phyloP scores from a whole-genome alignment of 148 eudicot genomes.

The Vaccinium corymbosum region DNA sequence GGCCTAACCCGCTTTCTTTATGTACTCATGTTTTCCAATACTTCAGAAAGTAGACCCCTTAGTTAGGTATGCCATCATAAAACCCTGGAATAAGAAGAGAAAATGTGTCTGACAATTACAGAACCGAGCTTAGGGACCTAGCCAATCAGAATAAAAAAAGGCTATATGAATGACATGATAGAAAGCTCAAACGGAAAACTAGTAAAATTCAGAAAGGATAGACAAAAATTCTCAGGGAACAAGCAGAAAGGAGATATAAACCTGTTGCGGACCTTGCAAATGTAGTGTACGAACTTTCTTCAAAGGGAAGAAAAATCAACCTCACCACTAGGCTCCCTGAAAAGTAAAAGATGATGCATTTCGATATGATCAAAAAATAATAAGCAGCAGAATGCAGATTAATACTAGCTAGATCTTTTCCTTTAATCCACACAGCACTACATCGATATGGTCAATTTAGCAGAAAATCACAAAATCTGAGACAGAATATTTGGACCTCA shows the following conservation, averaged over 20 bases:
- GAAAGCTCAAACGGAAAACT: background rate
- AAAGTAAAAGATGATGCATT: conserved; percentile 17
- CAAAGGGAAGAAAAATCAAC: conserved; percentile 92
- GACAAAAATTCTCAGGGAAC: background rate
- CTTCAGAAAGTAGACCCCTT: background rate
- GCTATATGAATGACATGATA: background rate
- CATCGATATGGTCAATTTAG: conserved; percentile 1
- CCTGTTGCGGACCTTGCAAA: conserved; percentile 99
- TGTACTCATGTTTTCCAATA: conserved; percentile 3
- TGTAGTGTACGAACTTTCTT: conserved; percentile 89
- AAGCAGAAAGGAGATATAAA: conserved; percentile 32
- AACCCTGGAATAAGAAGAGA: background rate
- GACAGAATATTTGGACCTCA: conserved; percentile 7
- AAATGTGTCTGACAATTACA: background rate
- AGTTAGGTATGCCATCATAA: conserved; percentile 1
- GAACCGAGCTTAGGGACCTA: background rate
- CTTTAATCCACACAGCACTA: background rate
- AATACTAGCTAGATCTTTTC: background rate
- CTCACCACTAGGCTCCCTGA: conserved; percentile 99
- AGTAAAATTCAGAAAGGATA: background rate
- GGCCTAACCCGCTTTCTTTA: background rate
- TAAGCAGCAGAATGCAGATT: background rate
- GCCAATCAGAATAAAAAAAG: background rate
- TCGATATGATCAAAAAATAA: background rate
- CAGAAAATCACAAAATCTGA: conserved; percentile 8